Conservation (phyloP, 768 basidiomycete genomes). For the Antrodiella citrinella region DNA sequence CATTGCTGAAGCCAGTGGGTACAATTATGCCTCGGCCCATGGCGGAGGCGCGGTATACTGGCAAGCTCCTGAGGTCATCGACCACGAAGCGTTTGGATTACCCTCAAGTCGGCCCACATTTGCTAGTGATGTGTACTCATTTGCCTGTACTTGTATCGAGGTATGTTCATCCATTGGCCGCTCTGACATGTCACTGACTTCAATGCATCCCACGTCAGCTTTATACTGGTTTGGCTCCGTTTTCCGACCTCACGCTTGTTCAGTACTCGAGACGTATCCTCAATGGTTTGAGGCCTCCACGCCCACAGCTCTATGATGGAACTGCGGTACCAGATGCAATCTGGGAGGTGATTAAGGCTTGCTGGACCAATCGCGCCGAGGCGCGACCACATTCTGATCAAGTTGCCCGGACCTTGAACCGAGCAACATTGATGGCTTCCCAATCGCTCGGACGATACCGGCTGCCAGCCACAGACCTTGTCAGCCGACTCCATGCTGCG, state of each 20-base stretch:
- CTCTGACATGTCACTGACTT: too few species aligned
- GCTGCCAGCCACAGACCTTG: too few species aligned
- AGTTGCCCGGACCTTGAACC: not conserved
- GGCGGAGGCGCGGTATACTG: not conserved
- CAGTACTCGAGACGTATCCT: not conserved
- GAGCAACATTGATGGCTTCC: too few species aligned
- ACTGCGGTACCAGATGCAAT: not conserved
- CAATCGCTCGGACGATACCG: too few species aligned
- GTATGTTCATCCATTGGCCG: not conserved
- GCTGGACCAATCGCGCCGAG: not conserved
- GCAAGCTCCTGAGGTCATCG: not conserved
- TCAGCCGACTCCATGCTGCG: too few species aligned
- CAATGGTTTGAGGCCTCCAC: not conserved
- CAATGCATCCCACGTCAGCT: not conserved
- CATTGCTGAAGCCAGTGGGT: not conserved
- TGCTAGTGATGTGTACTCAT: not conserved
- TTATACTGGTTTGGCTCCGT: not conserved
- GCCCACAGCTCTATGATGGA: not conserved
- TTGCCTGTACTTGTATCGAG: not conserved
- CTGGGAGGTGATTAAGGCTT: not conserved
- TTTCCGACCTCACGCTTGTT: not conserved
- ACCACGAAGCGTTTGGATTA: not conserved
- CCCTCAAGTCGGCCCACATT: not conserved
- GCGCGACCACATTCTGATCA: not conserved
- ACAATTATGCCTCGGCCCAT: not conserved